Evolutionary conservation across 257 asterid species (phyloP).

Genomic region (Schizonepeta tenuifolia): DNA sequence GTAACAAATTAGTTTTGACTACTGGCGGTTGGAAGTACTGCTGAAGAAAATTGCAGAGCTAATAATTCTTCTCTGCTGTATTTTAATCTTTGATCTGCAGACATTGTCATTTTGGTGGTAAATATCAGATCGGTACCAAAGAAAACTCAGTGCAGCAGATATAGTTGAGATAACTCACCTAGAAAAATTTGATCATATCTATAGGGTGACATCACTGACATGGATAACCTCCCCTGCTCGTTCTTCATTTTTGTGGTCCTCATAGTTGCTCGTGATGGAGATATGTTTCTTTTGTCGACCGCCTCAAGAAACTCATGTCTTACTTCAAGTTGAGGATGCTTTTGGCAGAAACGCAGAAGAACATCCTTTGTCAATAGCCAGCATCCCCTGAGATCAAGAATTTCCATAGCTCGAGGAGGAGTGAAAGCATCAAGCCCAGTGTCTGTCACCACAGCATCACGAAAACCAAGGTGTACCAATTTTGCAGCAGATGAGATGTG

Average conservation of each 20-base stretch:
- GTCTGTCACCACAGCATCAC: slow-evolving; percentile 67
- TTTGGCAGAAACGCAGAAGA: slow-evolving; percentile 53
- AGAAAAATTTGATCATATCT: slow-evolving; percentile 37
- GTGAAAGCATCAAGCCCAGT: slow-evolving; percentile 55
- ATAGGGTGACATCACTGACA: slow-evolving; percentile 32
- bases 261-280: slow-evolving; percentile 42
- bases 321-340: slow-evolving; percentile 62
- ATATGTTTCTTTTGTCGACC: slow-evolving; percentile 37
- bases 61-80: slow-evolving; percentile 72
- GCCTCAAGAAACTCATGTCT: slow-evolving; percentile 59
- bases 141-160: neutral
- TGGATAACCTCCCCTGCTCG: slow-evolving; percentile 40
- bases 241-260: slow-evolving; percentile 36
- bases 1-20: slow-evolving; percentile 30
- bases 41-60: slow-evolving; percentile 50
- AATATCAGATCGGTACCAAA: slow-evolving; percentile 11
- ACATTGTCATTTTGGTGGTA: slow-evolving; percentile 20
- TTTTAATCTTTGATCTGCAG: slow-evolving; percentile 89
- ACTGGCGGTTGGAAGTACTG: slow-evolving; percentile 33
- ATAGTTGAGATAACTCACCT: slow-evolving; percentile 49
- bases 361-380: slow-evolving; percentile 77
- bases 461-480: slow-evolving; percentile 56
- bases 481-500: slow-evolving; percentile 46
- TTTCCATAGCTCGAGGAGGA: slow-evolving; percentile 63
- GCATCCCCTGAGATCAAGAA: slow-evolving; percentile 84